Evolutionary conservation across 495 filamentous ascomycete genomes (phyloP), one percentile per base, ranked within the genome.

Genomic region (Aspergillus ellipticus): DNA sequence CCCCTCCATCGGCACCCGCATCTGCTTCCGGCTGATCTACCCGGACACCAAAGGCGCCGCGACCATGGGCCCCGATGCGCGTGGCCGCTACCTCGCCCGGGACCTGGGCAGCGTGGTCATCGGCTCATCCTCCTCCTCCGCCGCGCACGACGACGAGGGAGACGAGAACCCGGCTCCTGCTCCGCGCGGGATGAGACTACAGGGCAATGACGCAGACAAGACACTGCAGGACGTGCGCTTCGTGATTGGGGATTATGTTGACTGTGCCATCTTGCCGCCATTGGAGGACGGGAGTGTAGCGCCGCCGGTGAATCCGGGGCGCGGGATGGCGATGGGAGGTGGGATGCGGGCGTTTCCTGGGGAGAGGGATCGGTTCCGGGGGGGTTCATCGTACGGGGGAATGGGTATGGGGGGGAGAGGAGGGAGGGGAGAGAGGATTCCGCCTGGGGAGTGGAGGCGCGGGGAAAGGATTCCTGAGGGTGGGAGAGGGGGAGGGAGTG

Each of bases 231-330:
- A 95, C 42, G 83, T 80, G 31, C 77, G 83, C 22, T 96, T 96
- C 61, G 86, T 97, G 26, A 85, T 92, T 55, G 94, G 93, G 0
- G 93, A 96, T 72, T 96, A 86, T 66, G 79, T 97, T 20, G 84
- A 84, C 53, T 90, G 87, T 66, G 88, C 89, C 2, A 85, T 97
- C 45, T 70, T 91, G 20, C 85, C 88, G 42, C 90, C 93, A 15
- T 69, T 85, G 64, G 73, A 79, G 42, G 86, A 92, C 63, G 91
- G 90, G 0, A 79, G 79, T n/a, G 85, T 96, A 19, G 84, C 83
- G 50, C 81, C 86, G 7, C 66, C 79, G 10, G 74, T 70, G 54
- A 70, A 63, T 57, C 67, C 63, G 53, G 76, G 50, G 62, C 69
- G 17, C 62, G 74, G 53, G 15, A 43, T 59, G 49, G 37, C 57